A percentile compares a stretch with the other conserved stretches of the same genome.
Conservation (phyloP, 2,329 filamentous ascomycete species). For the Verticillium albo-atrum region DNA sequence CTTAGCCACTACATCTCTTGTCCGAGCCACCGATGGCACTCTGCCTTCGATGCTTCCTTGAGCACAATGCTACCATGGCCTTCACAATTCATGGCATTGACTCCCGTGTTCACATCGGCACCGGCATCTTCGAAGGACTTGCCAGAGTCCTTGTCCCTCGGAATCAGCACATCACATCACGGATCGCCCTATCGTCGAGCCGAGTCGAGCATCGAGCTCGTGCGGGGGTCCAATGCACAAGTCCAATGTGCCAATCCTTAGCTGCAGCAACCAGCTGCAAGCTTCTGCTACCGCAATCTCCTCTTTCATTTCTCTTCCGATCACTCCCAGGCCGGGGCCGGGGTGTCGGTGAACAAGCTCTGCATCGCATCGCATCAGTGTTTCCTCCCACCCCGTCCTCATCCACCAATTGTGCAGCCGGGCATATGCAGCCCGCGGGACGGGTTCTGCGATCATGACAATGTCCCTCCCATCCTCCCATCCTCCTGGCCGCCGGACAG, state of each 20-base stretch:
- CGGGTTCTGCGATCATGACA: neutral
- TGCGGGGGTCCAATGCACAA: neutral
- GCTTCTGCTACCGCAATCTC: constrained; percentile 2
- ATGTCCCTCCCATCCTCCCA: neutral
- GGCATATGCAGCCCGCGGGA: neutral
- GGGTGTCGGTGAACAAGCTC: neutral
- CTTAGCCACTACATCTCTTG: neutral
- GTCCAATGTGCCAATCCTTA: neutral
- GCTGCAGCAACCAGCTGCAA: neutral
- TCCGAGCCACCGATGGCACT: neutral
- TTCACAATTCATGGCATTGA: neutral
- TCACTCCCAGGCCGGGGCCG: neutral
- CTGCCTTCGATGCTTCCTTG: neutral
- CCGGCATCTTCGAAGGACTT: neutral
- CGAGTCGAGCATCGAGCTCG: neutral
- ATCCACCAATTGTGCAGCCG: neutral
- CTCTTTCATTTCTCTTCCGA: neutral
- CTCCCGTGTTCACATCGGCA: too few relatives aligned
- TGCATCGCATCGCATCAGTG: neutral
- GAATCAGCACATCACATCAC: neutral
- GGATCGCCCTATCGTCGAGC: neutral
- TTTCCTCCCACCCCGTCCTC: neutral
- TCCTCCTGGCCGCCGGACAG: neutral
- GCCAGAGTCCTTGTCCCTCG: neutral
- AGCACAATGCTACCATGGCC: neutral